Evolutionary conservation across 1,284 basidiomycete species (phyloP).

Genomic region (Schizophyllum commune): DNA sequence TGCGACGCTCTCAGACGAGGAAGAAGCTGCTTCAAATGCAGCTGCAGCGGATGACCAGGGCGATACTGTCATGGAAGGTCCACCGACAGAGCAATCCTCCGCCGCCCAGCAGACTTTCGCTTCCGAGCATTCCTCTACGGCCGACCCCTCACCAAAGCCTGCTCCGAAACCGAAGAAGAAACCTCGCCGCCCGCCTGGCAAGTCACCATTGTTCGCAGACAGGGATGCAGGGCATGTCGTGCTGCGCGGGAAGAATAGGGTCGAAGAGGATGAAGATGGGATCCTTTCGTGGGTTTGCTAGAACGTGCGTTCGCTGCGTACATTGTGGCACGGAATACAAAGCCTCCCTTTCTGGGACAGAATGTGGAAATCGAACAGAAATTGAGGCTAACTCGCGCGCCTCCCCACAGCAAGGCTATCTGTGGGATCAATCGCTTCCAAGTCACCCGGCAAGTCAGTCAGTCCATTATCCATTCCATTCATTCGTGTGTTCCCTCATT

Average conservation of each 20-base stretch:
- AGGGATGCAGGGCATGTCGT: slow-evolving; percentile 49
- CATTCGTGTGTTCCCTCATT: background rate
- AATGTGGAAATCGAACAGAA: too few species aligned
- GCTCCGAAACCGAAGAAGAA: slow-evolving; percentile 7
- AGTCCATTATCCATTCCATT: background rate
- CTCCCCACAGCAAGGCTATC: too few species aligned
- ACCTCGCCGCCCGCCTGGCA: slow-evolving; percentile 21
- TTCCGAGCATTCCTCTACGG: background rate
- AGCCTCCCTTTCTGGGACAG: background rate
- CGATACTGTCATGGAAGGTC: background rate
- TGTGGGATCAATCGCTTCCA: too few species aligned
- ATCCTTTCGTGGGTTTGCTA: background rate
- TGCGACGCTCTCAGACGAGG: slow-evolving; percentile 3
- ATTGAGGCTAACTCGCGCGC: too few species aligned
- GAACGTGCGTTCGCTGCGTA: background rate
- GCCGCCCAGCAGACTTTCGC: slow-evolving; percentile 1
- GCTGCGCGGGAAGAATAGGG: slow-evolving; percentile 47
- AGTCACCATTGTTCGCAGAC: slow-evolving; percentile 50
- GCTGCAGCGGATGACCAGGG: background rate
- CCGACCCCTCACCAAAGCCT: background rate
- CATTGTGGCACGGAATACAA: background rate
- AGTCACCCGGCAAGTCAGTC: too few species aligned
- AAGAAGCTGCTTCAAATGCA: background rate
- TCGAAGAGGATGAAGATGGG: slow-evolving; percentile 9
- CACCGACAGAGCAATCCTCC: background rate